Conservation (phyloP, 202 grass and related monocot species). For the Sporobolus alterniflorus region DNA sequence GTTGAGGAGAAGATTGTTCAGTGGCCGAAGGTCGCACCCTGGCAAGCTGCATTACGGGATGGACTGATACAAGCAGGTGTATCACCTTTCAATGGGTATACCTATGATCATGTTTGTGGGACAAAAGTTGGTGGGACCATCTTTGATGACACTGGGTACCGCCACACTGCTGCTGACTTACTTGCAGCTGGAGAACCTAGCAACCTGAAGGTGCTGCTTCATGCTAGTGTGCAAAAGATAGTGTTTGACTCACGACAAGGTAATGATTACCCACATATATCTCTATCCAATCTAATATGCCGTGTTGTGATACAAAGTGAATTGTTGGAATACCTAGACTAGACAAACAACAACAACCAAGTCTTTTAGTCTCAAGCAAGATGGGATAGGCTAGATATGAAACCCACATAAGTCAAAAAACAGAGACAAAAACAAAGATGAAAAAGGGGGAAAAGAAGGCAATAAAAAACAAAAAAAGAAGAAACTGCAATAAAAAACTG, state of each 20-base stretch:
- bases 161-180: constrained; percentile 89
- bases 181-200: constrained; percentile 71
- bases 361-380: too few species aligned
- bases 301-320: constrained; percentile 12
- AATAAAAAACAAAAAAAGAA: too few species aligned
- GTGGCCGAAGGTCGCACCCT: constrained; percentile 86
- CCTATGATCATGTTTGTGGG: constrained; percentile 83
- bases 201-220: constrained; percentile 84
- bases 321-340: constrained; percentile 12
- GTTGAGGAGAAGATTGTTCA: constrained; percentile 87
- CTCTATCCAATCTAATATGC: constrained; percentile 6
- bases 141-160: constrained; percentile 74
- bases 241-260: constrained; percentile 61
- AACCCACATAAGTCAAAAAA: too few species aligned
- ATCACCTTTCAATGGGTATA: constrained; percentile 96
- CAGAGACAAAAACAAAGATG: too few species aligned
- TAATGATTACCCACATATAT: constrained; percentile 16
- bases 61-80: constrained; percentile 93
- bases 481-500: too few species aligned
- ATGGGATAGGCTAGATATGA: too few species aligned
- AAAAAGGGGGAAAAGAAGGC: too few species aligned
- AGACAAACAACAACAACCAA: too few species aligned
- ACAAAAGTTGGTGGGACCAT: constrained; percentile 99
- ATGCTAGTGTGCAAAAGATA: constrained; percentile 86
- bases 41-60: constrained; percentile 85